A percentile compares a stretch with the other conserved stretches of the same genome.
Evolutionary conservation across 139 green algal species (phyloP).

Genomic region (Coelastrella sp.): DNA sequence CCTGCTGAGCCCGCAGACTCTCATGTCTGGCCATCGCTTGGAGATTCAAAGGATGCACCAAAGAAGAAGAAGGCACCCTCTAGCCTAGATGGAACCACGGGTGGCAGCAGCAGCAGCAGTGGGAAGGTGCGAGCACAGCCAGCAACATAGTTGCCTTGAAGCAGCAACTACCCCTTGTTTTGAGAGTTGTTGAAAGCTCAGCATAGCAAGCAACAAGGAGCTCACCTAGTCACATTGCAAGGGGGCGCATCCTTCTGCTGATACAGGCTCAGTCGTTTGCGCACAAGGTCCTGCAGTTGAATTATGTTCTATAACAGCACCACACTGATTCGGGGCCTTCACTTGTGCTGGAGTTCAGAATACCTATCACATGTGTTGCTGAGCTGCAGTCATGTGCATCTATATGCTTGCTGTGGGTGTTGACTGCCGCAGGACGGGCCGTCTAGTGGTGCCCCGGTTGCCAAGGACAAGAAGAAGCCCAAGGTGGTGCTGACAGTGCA

Average conservation of each 20-base stretch:
- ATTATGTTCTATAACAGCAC: no score
- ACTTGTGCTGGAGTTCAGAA: not conserved
- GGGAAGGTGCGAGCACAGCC: not conserved
- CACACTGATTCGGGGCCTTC: no score
- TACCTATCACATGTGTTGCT: not conserved
- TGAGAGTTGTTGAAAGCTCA: not conserved
- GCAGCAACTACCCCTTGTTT: not conserved
- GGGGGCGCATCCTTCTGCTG: no score
- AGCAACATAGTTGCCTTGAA: not conserved
- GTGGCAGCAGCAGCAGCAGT: slow-evolving; percentile 9
- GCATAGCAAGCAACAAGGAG: no score
- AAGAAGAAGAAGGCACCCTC: slow-evolving; percentile 69
- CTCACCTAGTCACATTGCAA: no score
- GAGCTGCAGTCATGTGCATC: no score
- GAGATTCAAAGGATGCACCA: slow-evolving; percentile 79
- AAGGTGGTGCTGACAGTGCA: slow-evolving; percentile 53
- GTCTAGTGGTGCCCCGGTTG: not conserved
- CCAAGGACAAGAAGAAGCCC: slow-evolving; percentile 52
- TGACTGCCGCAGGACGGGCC: not conserved
- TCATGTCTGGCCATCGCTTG: slow-evolving; percentile 80
- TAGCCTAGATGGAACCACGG: not conserved
- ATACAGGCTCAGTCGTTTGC: no score
- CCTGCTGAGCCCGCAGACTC: not conserved
- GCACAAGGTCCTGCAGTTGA: no score
- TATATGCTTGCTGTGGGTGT: not conserved